Evolutionary conservation across 2,329 filamentous ascomycete species (phyloP), one percentile per base, ranked within the genome.

Genomic region (Fulvia fulva): DNA sequence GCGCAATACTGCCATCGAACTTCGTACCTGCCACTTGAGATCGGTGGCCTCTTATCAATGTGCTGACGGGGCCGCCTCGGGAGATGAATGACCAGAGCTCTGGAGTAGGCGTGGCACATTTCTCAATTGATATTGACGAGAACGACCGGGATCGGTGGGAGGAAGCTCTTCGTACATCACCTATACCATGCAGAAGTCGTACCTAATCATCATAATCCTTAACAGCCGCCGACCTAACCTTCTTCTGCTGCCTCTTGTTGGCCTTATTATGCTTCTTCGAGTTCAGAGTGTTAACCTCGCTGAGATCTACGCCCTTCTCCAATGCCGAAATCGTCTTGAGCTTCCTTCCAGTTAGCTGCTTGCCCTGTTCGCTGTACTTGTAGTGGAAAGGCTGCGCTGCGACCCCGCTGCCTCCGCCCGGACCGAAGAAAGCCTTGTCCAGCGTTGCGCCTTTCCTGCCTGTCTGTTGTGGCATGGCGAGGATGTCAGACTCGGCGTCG

Each of bases 181-280:
- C 37, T n/a, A 41, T n/a, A n/a, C 8, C n/a, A 41, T 41, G 14
- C 37, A 41, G 5, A 19, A 41, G 37, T 3, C 8, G 19, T n/a
- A 23, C 21, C 47, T 50, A 63, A 21, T 66, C 65, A 60, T 63
- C 64, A 43, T 65, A 64, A 19, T 57, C 60, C 23, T 53, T 54
- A 12, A 60, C 44, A 21, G 62, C 61, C 11, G 58, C 60, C 28
- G 56, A 58, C 41, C 63, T 26, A 23, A 65, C 61, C 63, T 71
- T 70, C 65, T 72, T 72, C 57, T 60, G 55, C 34, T 65, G 66
- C 74, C 81, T 86, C 62, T 84, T 82, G 43, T 86, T 85, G n/a
- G 84, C 87, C 78, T 96, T 96, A 75, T 91, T 94, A 76, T 99
- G 94, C 79, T 97, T 97, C 84, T 99, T 99, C 57, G 87, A 83